These are phyloP conservation scores for Leishmania turanica DNA, from an alignment of 208 protist genomes.

Conservation along the genomic window DNA sequence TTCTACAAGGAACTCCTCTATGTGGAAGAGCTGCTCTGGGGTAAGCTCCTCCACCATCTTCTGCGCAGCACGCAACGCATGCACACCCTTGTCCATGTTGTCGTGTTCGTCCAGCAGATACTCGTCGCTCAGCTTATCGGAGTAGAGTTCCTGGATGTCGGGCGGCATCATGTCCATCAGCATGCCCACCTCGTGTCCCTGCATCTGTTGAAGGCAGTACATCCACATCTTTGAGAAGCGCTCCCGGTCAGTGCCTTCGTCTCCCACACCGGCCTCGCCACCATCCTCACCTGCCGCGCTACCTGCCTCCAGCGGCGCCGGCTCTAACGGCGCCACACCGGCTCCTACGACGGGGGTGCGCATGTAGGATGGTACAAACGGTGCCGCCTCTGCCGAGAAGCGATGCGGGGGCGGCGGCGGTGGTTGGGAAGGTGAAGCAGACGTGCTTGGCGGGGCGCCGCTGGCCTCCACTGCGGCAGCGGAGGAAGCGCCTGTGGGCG, in stretches of 20 bases:
- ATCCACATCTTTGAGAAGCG: constrained; percentile 36
- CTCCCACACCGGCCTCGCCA: background rate
- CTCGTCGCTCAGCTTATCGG: constrained; percentile 38
- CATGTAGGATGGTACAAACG: constrained; percentile 71
- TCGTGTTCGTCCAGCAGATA: constrained; percentile 25
- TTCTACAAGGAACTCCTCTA: constrained; percentile 40
- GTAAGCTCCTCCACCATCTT: constrained; percentile 44
- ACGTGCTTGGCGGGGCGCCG: background rate
- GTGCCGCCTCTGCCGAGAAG: constrained; percentile 54
- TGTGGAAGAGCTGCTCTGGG: constrained; percentile 36
- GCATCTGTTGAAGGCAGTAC: constrained; percentile 33
- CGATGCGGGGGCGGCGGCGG: constrained; percentile 16
- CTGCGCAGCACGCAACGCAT: constrained; percentile 30
- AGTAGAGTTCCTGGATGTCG: constrained; percentile 46
- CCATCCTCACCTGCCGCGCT: background rate
- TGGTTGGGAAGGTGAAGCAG: constrained; percentile 1
- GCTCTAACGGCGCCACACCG: background rate
- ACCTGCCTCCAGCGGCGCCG: background rate
- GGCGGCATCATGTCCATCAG: constrained; percentile 51
- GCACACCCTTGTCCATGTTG: constrained; percentile 27
- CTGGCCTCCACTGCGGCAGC: background rate
- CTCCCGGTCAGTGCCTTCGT: constrained; percentile 10
- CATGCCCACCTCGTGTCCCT: constrained; percentile 46
- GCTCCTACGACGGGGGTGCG: constrained; percentile 2
- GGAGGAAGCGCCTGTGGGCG: background rate